phyloP scores from a whole-genome alignment of 345 rosid species.

The Pistacia vera region DNA sequence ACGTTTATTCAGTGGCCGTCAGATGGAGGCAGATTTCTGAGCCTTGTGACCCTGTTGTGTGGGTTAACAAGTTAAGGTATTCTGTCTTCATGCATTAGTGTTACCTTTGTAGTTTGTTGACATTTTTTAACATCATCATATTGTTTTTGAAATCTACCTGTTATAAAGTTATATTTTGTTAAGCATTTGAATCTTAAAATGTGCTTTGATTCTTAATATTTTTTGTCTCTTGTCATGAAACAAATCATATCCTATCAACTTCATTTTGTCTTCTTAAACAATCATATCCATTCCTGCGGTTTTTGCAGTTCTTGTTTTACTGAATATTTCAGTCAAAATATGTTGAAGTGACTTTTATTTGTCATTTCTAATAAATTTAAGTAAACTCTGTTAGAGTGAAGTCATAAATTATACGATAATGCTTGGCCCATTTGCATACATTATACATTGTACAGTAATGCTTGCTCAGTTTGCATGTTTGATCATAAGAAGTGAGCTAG shows the following conservation, averaged over 20 bases:
- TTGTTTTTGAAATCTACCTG: not conserved
- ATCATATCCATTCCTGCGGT: not conserved
- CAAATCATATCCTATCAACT: not conserved
- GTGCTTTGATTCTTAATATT: not conserved
- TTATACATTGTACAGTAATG: not conserved
- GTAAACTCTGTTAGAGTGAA: not conserved
- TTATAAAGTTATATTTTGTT: not conserved
- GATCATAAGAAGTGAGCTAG: not conserved
- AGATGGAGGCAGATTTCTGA: conserved; percentile 99
- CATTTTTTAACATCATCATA: not conserved
- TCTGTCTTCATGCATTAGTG: conserved; percentile 5
- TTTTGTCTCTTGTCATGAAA: not conserved
- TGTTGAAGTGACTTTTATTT: not conserved
- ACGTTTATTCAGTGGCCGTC: conserved; percentile 79
- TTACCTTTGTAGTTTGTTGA: not conserved
- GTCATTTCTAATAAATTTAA: not conserved
- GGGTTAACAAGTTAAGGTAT: conserved; percentile 94
- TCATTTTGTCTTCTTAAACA: not conserved
- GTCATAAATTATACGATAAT: not conserved
- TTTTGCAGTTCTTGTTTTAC: not conserved
- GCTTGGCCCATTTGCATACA: too few species aligned
- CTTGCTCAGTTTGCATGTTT: not conserved
- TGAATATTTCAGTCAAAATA: not conserved
- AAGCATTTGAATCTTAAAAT: not conserved
- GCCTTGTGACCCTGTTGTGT: conserved; percentile 98